Base-by-base conservation (phyloP, 345 rosid genomes). In the Adansonia digitata region DNA sequence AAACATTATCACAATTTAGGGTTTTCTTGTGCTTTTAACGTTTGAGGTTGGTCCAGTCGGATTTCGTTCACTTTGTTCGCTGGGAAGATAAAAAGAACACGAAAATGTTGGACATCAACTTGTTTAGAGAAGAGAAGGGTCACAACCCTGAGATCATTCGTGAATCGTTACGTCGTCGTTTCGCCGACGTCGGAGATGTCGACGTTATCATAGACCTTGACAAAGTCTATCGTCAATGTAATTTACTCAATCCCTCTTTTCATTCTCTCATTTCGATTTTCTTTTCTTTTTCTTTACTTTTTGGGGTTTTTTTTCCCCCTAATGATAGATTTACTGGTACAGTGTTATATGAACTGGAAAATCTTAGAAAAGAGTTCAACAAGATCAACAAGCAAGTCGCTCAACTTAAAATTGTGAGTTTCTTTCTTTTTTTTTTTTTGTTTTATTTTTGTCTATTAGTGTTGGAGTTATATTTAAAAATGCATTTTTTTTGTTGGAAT, bases 211-310 rank as follows among this genome's bases (percentile, higher is more conserved):
- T 94, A 57, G 49, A 48, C 22, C 93, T 88, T 61, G 98, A 94
- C 79, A 86, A 87, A 81, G 87, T 84, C 49, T 91, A 94, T 97
- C 91, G 97, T 71, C 88, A 86, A 56, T 84, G 98, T 92, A 86
- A 56, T 60, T 55, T 11, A 40, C 5, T n/a, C 22, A 3, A 68
- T 67, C 11, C 65, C 1, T 61, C 53, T 55, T 20, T 49, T 18
- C 60, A 39, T 34, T 22, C 13, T 22, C 5, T 7, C 37, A 0
- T 20, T 46, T 40, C 14, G 22, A 0, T 35, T 26, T 22, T n/a
- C 17, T 0, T 6, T 24, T 35, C 11, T 9, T 35, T 17, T 6
- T 40, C 7, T 45, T 4, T 9, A 2, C 0, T 9, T 26, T 57
- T 57, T 26, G 1, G 7, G 27, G 46, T 56, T 13, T 5, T 64